Percentiles rank a stretch among this genome's conserved stretches.
phyloP scores from a whole-genome alignment of 1,139 yeast species.

The Saccharomycopsis hybrid region DNA sequence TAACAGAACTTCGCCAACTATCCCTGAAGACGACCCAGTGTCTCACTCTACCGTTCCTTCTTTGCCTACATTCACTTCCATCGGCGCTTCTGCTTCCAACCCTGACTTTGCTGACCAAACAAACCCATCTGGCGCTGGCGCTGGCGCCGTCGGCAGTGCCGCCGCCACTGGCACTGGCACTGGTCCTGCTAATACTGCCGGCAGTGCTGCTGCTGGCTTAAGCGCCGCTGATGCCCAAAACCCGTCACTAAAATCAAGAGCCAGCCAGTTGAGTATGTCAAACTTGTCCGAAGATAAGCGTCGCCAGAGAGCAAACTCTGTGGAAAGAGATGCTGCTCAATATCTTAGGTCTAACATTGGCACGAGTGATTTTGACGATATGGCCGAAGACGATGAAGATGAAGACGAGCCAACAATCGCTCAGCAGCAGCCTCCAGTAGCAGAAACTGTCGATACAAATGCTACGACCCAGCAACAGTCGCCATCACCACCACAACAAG shows the following conservation, averaged over 20 bases:
- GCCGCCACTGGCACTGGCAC: background rate
- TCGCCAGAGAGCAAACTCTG: constrained; percentile 23
- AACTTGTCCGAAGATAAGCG: constrained; percentile 18
- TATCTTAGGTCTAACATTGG: constrained; percentile 1
- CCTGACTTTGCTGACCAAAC: background rate
- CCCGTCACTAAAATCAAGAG: background rate
- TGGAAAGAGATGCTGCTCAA: constrained; percentile 27
- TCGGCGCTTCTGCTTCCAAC: background rate
- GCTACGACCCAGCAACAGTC: background rate
- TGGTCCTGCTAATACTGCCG: background rate
- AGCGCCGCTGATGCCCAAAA: background rate
- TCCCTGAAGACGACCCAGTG: constrained; percentile 18
- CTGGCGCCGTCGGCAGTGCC: background rate
- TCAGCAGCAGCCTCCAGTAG: background rate
- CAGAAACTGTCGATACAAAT: background rate
- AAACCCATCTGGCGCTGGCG: background rate
- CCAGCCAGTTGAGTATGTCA: constrained; percentile 2
- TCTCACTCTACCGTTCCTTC: constrained; percentile 18
- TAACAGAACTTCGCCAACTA: constrained; percentile 4
- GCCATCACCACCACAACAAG: background rate
- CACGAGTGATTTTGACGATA: constrained; percentile 1
- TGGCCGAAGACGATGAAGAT: constrained; percentile 8
- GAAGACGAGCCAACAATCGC: background rate
- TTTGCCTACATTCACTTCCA: constrained; percentile 15
- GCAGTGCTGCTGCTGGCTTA: background rate